A percentile compares a stretch with the other conserved stretches of the same genome.
These are phyloP conservation scores for Coleophoma eucalyptorum DNA, from an alignment of 2,329 filamentous ascomycete genomes.

Conservation along the genomic window DNA sequence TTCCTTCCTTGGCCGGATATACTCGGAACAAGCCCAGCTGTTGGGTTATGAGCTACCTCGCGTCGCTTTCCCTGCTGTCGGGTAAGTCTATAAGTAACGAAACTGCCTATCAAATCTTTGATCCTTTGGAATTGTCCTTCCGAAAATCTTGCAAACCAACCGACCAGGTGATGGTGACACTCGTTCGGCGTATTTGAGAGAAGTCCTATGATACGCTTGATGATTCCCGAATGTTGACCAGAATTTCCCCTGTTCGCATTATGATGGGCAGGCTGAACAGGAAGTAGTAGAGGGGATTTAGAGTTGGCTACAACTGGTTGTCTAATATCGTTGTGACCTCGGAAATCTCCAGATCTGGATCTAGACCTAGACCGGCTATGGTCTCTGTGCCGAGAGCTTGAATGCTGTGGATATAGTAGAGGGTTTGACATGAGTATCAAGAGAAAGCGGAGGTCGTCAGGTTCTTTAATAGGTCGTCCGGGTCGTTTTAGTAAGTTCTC, in stretches of 20 bases:
- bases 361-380: constrained; percentile 7
- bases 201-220: constrained; percentile 80
- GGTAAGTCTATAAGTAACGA: constrained; percentile 76
- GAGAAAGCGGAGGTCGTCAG: constrained; percentile 72
- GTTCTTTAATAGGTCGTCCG: constrained; percentile 61
- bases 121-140: constrained; percentile 63
- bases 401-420: constrained; percentile 51
- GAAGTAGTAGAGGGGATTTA: constrained; percentile 4
- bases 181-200: constrained; percentile 71
- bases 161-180: constrained; percentile 73
- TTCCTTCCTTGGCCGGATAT: constrained; percentile 60
- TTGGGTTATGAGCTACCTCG: constrained; percentile 55
- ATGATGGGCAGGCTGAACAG: constrained; percentile 3
- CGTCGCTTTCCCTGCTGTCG: constrained; percentile 67
- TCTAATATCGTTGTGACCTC: constrained; percentile 6
- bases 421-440: constrained; percentile 79
- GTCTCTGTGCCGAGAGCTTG: constrained; percentile 4
- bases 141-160: constrained; percentile 73
- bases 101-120: constrained; percentile 75
- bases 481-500: constrained; percentile 80
- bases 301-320: neutral
- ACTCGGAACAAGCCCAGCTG: constrained; percentile 67
- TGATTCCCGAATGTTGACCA: constrained; percentile 75
- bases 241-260: constrained; percentile 25
- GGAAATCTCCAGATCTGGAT: constrained; percentile 18